Base-by-base conservation (phyloP, 257 asterid genomes). In the Jacaranda copaia region DNA sequence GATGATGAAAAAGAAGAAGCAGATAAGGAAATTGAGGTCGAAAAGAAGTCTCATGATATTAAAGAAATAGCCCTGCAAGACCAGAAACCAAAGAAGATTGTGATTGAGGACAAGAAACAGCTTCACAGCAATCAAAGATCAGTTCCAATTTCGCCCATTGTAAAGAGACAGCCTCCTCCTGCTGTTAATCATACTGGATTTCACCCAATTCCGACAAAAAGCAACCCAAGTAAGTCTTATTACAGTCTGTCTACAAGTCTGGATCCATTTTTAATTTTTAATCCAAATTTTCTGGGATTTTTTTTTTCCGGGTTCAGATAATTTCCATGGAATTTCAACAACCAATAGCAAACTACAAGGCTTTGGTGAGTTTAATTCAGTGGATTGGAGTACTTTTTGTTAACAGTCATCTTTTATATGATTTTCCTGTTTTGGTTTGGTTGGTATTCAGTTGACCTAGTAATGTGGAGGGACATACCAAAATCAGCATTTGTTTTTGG, bases 391-490 rank as follows among this genome's bases (percentile, higher is more conserved):
- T 25, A 25, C 32, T 25, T 25, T 25, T 25, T 25, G 32, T 25
- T 25, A 25, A 25, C 32, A 25, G 32, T 25, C 32, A 25, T 1
- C 32, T 25, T 25, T 0, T 25, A 5, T 42, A 42, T 42, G 46
- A 20, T 19, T 43, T 53, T 18, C 4, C 9, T 56, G 39, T 68
- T 40, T 13, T 51, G 64, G 13, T 19, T 77, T 59, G 14, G 49
- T 70, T 55, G 61, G n/a, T 68, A 49, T 55, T 74, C 85, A 95
- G 98, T 86, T 86, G 95, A 93, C 53, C 66, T 90, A 32, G 76
- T 96, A 13, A 96, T 93, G 99, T 96, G 99, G 99, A 93, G 84
- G 71, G 96, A 96, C 73, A 87, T 70, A 76, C 87, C 98, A 81
- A 93, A 86, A 85, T 83, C 98, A 78, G 89, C 99, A 74, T 90